phyloP scores from a whole-genome alignment of 73 alveolate genomes.

The Paramecium sonneborni region DNA sequence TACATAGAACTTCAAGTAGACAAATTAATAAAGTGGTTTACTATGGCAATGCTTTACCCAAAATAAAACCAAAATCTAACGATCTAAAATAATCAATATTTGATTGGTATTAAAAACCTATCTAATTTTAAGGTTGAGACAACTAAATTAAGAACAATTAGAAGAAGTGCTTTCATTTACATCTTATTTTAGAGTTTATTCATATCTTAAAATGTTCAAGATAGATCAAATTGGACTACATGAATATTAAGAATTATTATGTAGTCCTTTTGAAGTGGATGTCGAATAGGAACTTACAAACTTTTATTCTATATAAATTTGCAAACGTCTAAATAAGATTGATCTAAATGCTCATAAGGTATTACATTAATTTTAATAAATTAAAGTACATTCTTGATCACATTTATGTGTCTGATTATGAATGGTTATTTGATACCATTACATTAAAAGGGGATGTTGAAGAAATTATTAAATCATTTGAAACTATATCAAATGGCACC shows the following conservation, averaged over 20 bases:
- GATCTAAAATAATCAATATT: neutral
- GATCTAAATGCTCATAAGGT: neutral
- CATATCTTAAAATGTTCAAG: neutral
- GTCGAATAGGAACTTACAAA: neutral
- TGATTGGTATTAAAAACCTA: neutral
- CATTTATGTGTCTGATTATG: neutral
- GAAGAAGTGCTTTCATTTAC: neutral
- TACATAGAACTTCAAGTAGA: neutral
- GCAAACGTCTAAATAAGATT: neutral
- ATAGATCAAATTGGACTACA: neutral
- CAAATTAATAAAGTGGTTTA: neutral
- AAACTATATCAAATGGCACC: neutral
- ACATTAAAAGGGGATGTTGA: conserved; percentile 7
- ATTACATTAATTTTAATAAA: neutral
- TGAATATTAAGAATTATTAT: neutral
- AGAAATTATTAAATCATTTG: neutral
- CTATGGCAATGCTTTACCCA: neutral
- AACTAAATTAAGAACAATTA: neutral
- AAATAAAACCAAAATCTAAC: neutral
- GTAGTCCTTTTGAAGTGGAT: conserved; percentile 6
- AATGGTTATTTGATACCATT: conserved; percentile 48
- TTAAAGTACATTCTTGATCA: conserved; percentile 22
- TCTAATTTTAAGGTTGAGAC: neutral
- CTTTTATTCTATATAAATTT: neutral
- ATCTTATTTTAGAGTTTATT: neutral